phyloP scores from a whole-genome alignment of 768 basidiomycete species.

The Paxillus rubicundulus region DNA sequence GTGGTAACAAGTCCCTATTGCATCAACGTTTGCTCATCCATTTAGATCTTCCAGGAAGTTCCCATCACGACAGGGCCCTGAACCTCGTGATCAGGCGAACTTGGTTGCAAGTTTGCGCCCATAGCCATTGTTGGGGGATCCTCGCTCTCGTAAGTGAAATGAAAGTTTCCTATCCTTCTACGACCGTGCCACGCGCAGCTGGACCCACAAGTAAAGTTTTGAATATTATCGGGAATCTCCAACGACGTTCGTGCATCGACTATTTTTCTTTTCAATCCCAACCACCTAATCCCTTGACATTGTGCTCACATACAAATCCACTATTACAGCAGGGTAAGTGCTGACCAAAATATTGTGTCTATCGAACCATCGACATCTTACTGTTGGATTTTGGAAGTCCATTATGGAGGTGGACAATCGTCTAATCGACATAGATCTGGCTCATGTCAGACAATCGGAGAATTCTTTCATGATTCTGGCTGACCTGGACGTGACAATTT shows the following conservation, averaged over 20 bases:
- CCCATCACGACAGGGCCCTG: neutral
- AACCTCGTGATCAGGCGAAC: conserved; percentile 3
- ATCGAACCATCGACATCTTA: neutral
- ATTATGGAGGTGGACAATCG: conserved; percentile 13
- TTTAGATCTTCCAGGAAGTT: too few relatives aligned
- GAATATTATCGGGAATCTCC: conserved; percentile 4
- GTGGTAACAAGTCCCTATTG: too few relatives aligned
- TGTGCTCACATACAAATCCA: neutral
- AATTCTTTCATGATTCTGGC: conserved; percentile 11
- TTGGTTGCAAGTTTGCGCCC: conserved; percentile 20
- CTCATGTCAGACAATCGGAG: conserved; percentile 4
- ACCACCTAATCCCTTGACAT: neutral
- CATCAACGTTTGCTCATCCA: too few relatives aligned
- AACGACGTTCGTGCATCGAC: neutral
- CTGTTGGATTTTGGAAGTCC: conserved; percentile 12
- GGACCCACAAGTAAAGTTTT: conserved; percentile 15
- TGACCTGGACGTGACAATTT: conserved; percentile 3
- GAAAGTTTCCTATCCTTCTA: neutral
- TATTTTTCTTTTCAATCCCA: neutral
- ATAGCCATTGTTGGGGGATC: conserved; percentile 19
- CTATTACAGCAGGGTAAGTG: neutral
- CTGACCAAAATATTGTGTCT: neutral
- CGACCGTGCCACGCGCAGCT: conserved; percentile 1
- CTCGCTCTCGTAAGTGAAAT: neutral
- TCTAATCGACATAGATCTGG: conserved; percentile 6